Conservation (phyloP, 345 rosid species). For the Salix purpurea region DNA sequence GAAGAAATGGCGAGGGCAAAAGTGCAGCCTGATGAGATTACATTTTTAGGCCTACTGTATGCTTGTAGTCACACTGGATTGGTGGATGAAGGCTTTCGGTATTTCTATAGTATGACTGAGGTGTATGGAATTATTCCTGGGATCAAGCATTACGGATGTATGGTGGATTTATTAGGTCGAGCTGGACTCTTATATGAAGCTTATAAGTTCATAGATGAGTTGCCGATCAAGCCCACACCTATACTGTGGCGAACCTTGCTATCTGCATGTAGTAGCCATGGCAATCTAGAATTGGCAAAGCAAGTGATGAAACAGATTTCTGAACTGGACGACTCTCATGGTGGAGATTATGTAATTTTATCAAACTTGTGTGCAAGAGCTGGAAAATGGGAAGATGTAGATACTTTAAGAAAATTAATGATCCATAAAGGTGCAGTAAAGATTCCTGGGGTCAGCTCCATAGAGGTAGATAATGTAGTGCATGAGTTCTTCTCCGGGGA, state of each 20-base stretch:
- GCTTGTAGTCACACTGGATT: slow-evolving; percentile 44
- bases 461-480: slow-evolving; percentile 17
- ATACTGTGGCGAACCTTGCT: slow-evolving; percentile 38
- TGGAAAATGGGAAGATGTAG: slow-evolving; percentile 68
- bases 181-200: slow-evolving; percentile 36
- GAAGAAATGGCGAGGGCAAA: slow-evolving; percentile 34
- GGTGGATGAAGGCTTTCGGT: slow-evolving; percentile 32
- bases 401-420: slow-evolving; percentile 55
- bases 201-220: slow-evolving; percentile 27
- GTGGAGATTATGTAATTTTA: slow-evolving; percentile 36
- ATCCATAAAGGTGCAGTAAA: slow-evolving; percentile 38
- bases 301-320: slow-evolving; percentile 14
- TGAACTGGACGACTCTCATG: slow-evolving; percentile 26
- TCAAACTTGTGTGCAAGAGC: slow-evolving; percentile 66
- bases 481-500: slow-evolving; percentile 31
- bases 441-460: slow-evolving; percentile 25
- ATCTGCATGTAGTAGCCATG: slow-evolving; percentile 31
- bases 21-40: slow-evolving; percentile 31
- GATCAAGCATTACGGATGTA: slow-evolving; percentile 47
- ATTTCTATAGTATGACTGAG: slow-evolving; percentile 31
- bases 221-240: slow-evolving; percentile 37
- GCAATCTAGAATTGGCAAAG: slow-evolving; percentile 19
- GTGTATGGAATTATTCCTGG: slow-evolving; percentile 27
- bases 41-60: slow-evolving; percentile 36
- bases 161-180: slow-evolving; percentile 52